Conservation (phyloP, 2,329 filamentous ascomycete genomes). For the Grosmannia clavigera region DNA sequence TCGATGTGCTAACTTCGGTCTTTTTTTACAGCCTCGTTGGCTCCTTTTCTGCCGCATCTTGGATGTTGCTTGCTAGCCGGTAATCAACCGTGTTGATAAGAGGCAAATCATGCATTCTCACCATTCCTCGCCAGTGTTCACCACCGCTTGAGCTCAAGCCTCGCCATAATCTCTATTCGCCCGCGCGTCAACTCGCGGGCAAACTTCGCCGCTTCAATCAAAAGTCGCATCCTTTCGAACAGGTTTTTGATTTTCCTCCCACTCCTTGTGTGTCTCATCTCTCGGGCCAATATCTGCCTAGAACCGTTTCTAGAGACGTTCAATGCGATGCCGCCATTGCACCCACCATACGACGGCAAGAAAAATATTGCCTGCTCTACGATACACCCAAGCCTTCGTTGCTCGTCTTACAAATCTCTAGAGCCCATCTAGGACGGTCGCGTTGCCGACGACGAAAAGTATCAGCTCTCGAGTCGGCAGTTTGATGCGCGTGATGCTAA, state of each 20-base stretch:
- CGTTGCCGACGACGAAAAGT: neutral
- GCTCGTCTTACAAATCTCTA: neutral
- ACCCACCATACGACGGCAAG: neutral
- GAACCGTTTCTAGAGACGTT: neutral
- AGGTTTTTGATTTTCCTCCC: conserved; percentile 1
- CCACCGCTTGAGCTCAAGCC: neutral
- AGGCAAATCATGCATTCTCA: neutral
- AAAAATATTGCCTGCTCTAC: neutral
- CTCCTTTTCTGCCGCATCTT: neutral
- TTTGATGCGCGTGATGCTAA: neutral
- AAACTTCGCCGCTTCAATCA: neutral
- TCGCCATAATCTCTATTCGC: neutral
- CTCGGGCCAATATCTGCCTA: neutral
- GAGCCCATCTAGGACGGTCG: neutral
- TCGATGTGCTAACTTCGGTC: neutral
- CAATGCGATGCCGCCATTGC: neutral
- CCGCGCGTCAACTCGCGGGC: neutral
- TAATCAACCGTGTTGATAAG: neutral
- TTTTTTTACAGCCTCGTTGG: neutral
- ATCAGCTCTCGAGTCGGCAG: neutral
- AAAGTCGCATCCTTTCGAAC: neutral
- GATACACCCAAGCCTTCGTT: neutral
- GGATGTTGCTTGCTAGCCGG: neutral
- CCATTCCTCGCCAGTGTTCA: neutral
- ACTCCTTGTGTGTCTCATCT: neutral